A percentile compares a stretch with the other conserved stretches of the same genome.
These are phyloP conservation scores for Nothophoma quercina DNA, from an alignment of 2,329 filamentous ascomycete species.

Conservation along the genomic window DNA sequence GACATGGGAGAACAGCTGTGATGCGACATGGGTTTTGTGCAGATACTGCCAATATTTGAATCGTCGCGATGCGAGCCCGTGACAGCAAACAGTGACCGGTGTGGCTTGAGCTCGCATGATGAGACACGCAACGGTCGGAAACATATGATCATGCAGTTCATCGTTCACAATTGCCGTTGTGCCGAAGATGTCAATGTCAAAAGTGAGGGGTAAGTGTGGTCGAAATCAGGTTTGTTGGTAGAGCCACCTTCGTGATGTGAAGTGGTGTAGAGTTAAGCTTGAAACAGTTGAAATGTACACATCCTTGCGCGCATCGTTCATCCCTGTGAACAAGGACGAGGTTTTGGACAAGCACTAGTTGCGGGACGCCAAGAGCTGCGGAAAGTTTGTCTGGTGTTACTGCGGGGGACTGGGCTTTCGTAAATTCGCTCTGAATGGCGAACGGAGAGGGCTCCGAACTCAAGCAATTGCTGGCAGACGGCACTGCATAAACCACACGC, in stretches of 20 bases:
- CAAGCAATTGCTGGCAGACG: background rate
- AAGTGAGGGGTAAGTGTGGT: constrained; percentile 1
- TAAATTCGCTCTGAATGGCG: background rate
- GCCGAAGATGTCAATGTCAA: background rate
- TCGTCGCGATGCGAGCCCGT: background rate
- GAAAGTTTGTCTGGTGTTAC: background rate
- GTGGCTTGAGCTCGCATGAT: constrained; percentile 2
- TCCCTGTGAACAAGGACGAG: background rate
- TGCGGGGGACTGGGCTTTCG: background rate
- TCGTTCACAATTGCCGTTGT: background rate
- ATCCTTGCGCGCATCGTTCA: background rate
- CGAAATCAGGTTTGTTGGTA: background rate
- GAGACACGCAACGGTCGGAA: constrained; percentile 13
- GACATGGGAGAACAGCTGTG: constrained; percentile 1
- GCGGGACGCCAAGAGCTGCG: background rate
- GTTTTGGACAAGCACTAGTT: background rate
- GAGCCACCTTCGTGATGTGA: background rate
- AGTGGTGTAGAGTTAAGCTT: background rate
- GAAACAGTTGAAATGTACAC: background rate
- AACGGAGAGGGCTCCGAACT: constrained; percentile 1
- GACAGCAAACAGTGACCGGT: background rate
- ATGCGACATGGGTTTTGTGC: too few species aligned
- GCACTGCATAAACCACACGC: constrained; percentile 2
- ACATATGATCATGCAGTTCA: constrained; percentile 5
- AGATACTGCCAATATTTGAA: background rate